Base-by-base conservation (phyloP, 2,329 filamentous ascomycete genomes). In the Pyricularia sp. region DNA sequence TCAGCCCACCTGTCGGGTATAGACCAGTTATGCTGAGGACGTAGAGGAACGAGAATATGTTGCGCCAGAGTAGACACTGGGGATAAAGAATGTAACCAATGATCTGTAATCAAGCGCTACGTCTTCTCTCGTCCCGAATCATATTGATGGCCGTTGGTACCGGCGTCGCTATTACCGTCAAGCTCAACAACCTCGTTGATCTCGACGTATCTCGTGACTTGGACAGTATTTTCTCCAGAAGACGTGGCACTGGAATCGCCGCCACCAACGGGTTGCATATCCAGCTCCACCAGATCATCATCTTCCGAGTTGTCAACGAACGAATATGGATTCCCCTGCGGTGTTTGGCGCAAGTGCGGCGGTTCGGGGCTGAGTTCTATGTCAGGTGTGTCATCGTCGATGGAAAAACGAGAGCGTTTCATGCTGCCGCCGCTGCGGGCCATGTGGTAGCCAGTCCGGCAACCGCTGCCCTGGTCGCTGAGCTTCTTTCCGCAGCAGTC, bases 401-500 rank as follows among this genome's bases (percentile, higher is more conserved):
- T 12, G 25, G 10, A n/a, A 25, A 61, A 20, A 3, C 58, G 58
- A 26, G 58, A 25, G 0, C 58, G 58, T 12, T 61, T 61, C 14
- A 25, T 61, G 58, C 23, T 61, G 58, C 58, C n/a, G 25, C 23
- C 23, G 58, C 23, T 26, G 58, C 14, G 58, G n/a, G 14, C 23
- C 4, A 30, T 23, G 26, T 69, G 68, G 20, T 11, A 64, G 58
- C 59, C 68, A 2, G 6, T 10, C 33, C 25, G 17, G 33, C 68
- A 69, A 2, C 65, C 42, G 11, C 31, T 11, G 30, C 17, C 9
- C 3, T 70, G 28, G n/a, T 33, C 30, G 30, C 64, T 69, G 9
- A 61, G 23, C 0, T 26, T 11, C 23, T 68, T 36, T 0, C 71
- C 28, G 55, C 74, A 76, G 50, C 75, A 75, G 11, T 31, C 42